Base-by-base conservation (phyloP, 805 yeast species). In the Yamadazyma paraphyllophila region DNA sequence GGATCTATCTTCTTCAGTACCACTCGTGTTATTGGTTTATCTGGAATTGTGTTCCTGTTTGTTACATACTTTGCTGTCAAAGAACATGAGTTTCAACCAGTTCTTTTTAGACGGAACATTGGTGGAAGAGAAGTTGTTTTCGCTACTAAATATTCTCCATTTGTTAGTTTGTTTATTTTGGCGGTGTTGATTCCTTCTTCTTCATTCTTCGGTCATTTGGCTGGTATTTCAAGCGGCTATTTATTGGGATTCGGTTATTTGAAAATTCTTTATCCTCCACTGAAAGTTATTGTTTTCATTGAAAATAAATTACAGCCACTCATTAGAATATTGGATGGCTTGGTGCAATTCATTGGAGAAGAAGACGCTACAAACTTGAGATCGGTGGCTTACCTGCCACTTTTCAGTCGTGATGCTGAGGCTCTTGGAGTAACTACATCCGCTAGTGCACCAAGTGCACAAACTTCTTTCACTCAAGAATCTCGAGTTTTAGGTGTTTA, bases 1-100 rank as follows among this genome's bases (percentile, higher is more conserved):
- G 83, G 84, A 1, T 52, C 67, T 48, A 9, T 70, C 4, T 66
- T 85, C 12, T 81, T 70, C 48, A 85, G 86, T 9, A 57, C 70
- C 2, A 66, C 76, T 1, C 69, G 76, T 9, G 83, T 81, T 1
- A 63, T 82, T 14, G 96, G 96, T 1, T 76, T 89, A 16, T 80
- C 88, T 42, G 95, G 84, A 1, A 78, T 91, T 79, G 78, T 78
- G 27, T 88, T 88, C 58, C 76, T 89, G 43, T 77, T 88, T 54
- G 56, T 80, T 47, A 79, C 82, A 3, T 85, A 74, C 64, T 77
- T 69, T 51, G 80, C 87, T n/a, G 77, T 74, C 53, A 65, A 64
- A 52, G 75, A 68, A 53, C 69, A 62, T 55, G 51, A 47, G 24
- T 44, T 48, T 43, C 61, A 63, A 17, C 82, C 84, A 10, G 62